Evolutionary conservation across 169 alveolate genomes (phyloP).

Genomic region (Plasmodium relictum): DNA sequence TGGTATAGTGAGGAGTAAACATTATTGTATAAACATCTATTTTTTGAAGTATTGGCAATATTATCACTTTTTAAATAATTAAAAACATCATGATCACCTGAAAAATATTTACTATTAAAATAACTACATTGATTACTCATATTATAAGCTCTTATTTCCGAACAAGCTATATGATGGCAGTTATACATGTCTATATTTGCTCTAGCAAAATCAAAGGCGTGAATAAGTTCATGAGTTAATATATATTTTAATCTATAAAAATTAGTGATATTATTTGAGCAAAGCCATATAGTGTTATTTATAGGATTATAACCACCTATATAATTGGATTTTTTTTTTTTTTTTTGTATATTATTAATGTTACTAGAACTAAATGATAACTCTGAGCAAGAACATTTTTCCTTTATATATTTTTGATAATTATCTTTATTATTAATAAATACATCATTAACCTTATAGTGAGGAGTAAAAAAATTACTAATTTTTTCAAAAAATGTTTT

Average conservation of each 20-base stretch:
- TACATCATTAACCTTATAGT: constrained; percentile 27
- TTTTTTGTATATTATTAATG: background rate
- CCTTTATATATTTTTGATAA: constrained; percentile 19
- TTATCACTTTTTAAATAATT: constrained; percentile 35
- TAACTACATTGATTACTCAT: constrained; percentile 83
- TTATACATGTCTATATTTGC: constrained; percentile 80
- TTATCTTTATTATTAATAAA: constrained; percentile 37
- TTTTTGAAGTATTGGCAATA: constrained; percentile 32
- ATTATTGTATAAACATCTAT: constrained; percentile 66
- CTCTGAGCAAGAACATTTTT: constrained; percentile 71
- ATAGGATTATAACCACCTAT: constrained; percentile 82
- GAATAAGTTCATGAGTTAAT: constrained; percentile 83
- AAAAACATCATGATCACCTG: constrained; percentile 66
- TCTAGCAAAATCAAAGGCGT: constrained; percentile 87
- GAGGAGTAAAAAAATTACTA: constrained; percentile 19
- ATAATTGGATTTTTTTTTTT: constrained; percentile 32
- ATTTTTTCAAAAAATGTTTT: constrained; percentile 40
- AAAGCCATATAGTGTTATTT: constrained; percentile 82
- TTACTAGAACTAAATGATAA: constrained; percentile 2
- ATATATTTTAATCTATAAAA: constrained; percentile 79
- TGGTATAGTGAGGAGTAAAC: constrained; percentile 46
- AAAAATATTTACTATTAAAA: constrained; percentile 66
- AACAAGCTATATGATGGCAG: constrained; percentile 84
- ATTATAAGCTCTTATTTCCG: constrained; percentile 84
- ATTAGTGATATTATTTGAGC: constrained; percentile 80